Base-by-base conservation (phyloP, 352 stramenopile genomes). In the Halophytophthora polymorphica region DNA sequence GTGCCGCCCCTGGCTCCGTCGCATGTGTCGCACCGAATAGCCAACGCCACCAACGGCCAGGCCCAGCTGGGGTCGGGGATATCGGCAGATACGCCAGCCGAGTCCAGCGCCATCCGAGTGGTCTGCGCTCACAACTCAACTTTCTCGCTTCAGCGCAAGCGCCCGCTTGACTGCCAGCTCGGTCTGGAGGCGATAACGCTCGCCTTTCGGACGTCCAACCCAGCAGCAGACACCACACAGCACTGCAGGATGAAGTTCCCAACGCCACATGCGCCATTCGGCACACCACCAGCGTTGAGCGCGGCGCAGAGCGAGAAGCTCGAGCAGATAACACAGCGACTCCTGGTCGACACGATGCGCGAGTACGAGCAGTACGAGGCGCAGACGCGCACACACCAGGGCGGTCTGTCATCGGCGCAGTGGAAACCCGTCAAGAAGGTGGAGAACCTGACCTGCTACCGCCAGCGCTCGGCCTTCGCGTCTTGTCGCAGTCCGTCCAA, bases 401-500 rank as follows among this genome's bases (percentile, higher is more conserved):
- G 50, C 42, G 54, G 23, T 23, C 28, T 76, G 29, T 40, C 50
- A 1, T 46, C 45, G 5, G 51, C 51, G 7, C 40, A 69, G 33
- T 76, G 58, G 53, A 76, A 76, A 42, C 40, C 60, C 42, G 56
- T 76, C 50, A 72, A 69, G 55, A 70, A 61, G 15, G 22, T 56
- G 3, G 66, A 73, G 46, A 70, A 68, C 48, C 44, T 76, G 22
- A 61, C 61, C 21, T 57, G 68, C 37, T 76, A 73, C 35, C 63
- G 55, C 4, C 51, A 71, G 35, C 56, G 59, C 11, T 44, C 47
- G 6, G 56, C 44, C 14, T n/a, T 39, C 31, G 23, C 39, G n/a
- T 8, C 28, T 29, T 6, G 39, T 58, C 28, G 12, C 17, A 22
- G 22, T 35, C 17, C 19, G 21, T 19, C 21, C 42, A 17, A n/a